phyloP scores from a whole-genome alignment of 257 asterid genomes.

The Penstemon eatonii region DNA sequence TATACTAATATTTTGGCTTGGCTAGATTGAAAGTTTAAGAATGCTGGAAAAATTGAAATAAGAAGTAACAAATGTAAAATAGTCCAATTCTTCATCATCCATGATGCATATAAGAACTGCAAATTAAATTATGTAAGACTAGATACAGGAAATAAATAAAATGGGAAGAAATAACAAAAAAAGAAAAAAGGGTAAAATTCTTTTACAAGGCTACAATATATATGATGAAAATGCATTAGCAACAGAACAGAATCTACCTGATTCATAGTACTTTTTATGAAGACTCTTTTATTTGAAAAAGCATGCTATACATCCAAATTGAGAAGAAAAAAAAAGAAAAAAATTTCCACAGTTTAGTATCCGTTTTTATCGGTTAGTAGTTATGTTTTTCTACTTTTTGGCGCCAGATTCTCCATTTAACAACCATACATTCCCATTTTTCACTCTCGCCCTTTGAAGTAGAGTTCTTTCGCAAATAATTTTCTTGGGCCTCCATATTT shows the following conservation, averaged over 20 bases:
- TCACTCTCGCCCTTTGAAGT: not conserved
- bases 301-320: slow-evolving; percentile 5
- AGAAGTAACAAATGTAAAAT: too few species aligned
- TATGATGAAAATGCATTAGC: not conserved
- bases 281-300: not conserved
- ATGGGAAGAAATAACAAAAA: not conserved
- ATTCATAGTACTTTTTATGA: not conserved
- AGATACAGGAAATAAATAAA: not conserved
- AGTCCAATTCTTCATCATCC: not conserved
- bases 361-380: slow-evolving; percentile 19
- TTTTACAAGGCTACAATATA: too few species aligned
- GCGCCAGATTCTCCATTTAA: slow-evolving; percentile 29
- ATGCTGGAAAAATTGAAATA: too few species aligned
- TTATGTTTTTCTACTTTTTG: slow-evolving; percentile 20
- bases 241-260: not conserved
- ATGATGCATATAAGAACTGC: not conserved
- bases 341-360: not conserved
- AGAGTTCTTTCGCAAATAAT: not conserved
- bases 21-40: too few species aligned
- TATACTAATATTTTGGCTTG: too few species aligned
- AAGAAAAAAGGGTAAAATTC: not conserved
- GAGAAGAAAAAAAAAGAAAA: slow-evolving; percentile 20
- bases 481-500: not conserved
- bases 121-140: not conserved
- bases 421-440: slow-evolving; percentile 8